Conservation (phyloP, 768 basidiomycete genomes). For the Boletus vermiculosoides region DNA sequence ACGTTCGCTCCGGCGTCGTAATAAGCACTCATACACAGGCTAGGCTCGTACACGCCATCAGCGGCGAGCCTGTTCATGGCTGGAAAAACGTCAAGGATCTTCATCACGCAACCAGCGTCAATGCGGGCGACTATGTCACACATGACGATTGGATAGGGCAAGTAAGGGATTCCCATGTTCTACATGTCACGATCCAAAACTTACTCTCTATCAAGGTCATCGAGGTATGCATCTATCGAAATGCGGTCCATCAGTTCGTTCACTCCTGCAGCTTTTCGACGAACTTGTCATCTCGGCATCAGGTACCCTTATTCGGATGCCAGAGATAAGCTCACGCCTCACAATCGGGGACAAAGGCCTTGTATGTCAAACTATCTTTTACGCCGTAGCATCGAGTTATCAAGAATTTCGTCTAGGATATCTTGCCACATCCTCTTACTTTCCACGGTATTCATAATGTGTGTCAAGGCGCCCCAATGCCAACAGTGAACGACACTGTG, state of each 20-base stretch:
- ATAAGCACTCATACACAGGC: slow-evolving; percentile 58
- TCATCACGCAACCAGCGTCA: slow-evolving; percentile 55
- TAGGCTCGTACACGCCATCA: slow-evolving; percentile 76
- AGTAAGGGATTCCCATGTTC: slow-evolving; percentile 43
- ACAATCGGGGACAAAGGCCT: slow-evolving; percentile 71
- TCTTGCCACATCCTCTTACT: slow-evolving; percentile 54
- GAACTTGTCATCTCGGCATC: slow-evolving; percentile 73
- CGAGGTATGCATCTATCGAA: slow-evolving; percentile 51
- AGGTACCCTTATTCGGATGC: slow-evolving; percentile 66
- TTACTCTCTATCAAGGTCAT: slow-evolving; percentile 50
- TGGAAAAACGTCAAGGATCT: slow-evolving; percentile 66
- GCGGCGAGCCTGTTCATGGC: slow-evolving; percentile 51
- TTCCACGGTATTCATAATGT: slow-evolving; percentile 47
- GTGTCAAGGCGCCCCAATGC: slow-evolving; percentile 44
- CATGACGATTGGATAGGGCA: slow-evolving; percentile 89
- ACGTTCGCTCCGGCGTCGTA: slow-evolving; percentile 75
- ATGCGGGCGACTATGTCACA: slow-evolving; percentile 79
- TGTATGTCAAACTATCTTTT: slow-evolving; percentile 41
- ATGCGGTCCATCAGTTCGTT: slow-evolving; percentile 8
- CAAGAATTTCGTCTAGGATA: slow-evolving; percentile 47
- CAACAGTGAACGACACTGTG: slow-evolving; percentile 56
- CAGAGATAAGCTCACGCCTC: slow-evolving; percentile 75
- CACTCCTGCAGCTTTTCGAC: slow-evolving; percentile 65
- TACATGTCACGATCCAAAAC: slow-evolving; percentile 4
- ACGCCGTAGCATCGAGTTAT: slow-evolving; percentile 2